Evolutionary conservation across 768 basidiomycete genomes (phyloP), one percentile per base, ranked within the genome.

Genomic region (Hirschioporus abietinus): DNA sequence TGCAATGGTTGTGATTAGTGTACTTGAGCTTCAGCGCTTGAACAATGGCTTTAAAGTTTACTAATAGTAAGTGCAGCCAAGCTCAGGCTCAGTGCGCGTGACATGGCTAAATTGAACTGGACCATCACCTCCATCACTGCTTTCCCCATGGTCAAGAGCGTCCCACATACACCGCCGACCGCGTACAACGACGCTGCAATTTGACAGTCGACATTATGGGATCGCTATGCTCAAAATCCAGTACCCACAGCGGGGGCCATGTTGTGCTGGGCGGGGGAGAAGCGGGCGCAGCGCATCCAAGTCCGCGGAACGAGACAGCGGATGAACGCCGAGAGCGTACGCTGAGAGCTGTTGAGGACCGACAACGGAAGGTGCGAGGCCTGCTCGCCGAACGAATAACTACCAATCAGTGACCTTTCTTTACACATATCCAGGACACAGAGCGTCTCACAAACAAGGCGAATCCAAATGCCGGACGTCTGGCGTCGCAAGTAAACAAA

Each of bases 201-300:
- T 15, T 52, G 42, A 52, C 42, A 10, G 20, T 66, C 26, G 64
- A 24, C 65, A 20, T 67, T 25, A 87, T 88, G 87, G 87, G 86
- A 68, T 84, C 83, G 68, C 76, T 86, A 60, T 87, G 86, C 72
- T 87, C 87, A 34, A 87, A 84, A 74, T 73, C 78, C 35, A 75
- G 75, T 63, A 70, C 73, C 52, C 77, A 83, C 66, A 78, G 81
- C 4, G 72, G 70, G 67, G 77, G 83, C 64, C 83, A 84, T 63
- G 84, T 86, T 18, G 80, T 87, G 24, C 77, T 87, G 64, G 78
- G 81, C 18, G 76, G 80, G 66, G 66, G 76, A 65, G 71, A 77
- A 59, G 68, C 71, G 68, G 70, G 73, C 23, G 66, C 77, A 9
- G 64, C 66, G 59, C 65, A 36, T 58, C 2, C 26, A 52, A 52